Evolutionary conservation across 495 filamentous ascomycete genomes (phyloP).

Genomic region (Platismatia glauca): DNA sequence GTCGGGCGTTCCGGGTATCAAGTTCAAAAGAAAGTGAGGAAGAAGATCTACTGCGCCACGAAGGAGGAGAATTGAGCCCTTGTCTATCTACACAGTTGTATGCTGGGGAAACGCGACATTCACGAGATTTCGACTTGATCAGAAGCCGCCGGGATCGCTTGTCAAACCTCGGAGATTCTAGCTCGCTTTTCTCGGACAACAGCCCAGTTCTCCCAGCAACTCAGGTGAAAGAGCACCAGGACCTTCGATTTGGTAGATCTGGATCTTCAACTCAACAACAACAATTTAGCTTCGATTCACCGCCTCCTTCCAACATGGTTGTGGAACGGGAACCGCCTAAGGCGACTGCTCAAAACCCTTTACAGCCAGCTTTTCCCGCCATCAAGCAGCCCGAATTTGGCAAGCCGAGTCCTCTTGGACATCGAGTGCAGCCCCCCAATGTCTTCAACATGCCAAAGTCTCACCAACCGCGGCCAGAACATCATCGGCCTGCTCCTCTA

Average conservation of each 20-base stretch:
- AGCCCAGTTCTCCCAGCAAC: background rate
- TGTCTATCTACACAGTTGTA: background rate
- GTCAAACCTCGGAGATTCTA: constrained; percentile 27
- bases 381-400: constrained; percentile 48
- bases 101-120: constrained; percentile 13
- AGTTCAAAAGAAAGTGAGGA: constrained; percentile 17
- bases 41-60: constrained; percentile 3
- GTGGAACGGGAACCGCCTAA: constrained; percentile 26
- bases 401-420: constrained; percentile 43
- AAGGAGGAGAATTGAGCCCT: background rate
- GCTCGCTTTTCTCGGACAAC: constrained; percentile 27
- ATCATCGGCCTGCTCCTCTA: constrained; percentile 33
- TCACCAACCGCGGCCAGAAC: constrained; percentile 40
- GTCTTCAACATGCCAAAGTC: constrained; percentile 46
- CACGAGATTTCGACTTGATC: constrained; percentile 1
- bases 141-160: constrained; percentile 9
- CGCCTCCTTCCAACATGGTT: constrained; percentile 17
- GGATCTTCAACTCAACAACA: background rate
- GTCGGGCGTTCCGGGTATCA: constrained; percentile 6
- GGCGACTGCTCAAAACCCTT: constrained; percentile 14
- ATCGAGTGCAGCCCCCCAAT: constrained; percentile 34
- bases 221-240: background rate
- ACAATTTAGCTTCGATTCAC: constrained; percentile 5
- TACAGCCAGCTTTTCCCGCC: constrained; percentile 8
- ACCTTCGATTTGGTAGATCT: background rate